Percentiles rank a stretch among this genome's conserved stretches.
Conservation (phyloP, 202 grass and related monocot species). For the Carex arenaria region DNA sequence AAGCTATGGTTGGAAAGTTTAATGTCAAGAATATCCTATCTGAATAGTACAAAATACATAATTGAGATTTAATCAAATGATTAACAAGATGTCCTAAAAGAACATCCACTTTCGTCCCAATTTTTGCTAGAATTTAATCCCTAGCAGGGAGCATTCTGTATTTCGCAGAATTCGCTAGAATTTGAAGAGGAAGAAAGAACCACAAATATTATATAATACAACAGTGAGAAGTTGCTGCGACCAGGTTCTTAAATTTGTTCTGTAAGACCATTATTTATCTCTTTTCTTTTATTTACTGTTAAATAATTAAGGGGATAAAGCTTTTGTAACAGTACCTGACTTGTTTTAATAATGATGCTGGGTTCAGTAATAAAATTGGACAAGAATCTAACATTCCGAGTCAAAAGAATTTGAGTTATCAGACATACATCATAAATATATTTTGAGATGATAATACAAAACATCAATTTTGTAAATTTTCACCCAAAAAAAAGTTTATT, state of each 20-base stretch:
- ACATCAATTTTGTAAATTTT: background rate
- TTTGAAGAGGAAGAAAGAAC: background rate
- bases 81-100: background rate
- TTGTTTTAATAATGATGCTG: conserved; percentile 93
- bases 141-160: background rate
- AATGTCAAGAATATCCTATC: background rate
- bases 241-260: background rate
- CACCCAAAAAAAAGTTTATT: background rate
- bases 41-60: background rate
- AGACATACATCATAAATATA: background rate
- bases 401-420: conserved; percentile 32
- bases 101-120: background rate
- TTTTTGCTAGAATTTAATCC: background rate
- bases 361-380: conserved; percentile 86
- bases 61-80: background rate
- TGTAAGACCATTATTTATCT: background rate
- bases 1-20: background rate
- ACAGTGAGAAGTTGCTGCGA: background rate
- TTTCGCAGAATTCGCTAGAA: background rate
- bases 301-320: background rate
- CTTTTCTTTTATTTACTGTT: background rate
- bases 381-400: conserved; percentile 90
- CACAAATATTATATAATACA: background rate
- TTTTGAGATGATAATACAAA: background rate
- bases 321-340: conserved; percentile 42